Percentiles rank a stretch among this genome's conserved stretches.
Conservation (phyloP, 371 early-diverging fungal species). For the Sporodiniella umbellata region DNA sequence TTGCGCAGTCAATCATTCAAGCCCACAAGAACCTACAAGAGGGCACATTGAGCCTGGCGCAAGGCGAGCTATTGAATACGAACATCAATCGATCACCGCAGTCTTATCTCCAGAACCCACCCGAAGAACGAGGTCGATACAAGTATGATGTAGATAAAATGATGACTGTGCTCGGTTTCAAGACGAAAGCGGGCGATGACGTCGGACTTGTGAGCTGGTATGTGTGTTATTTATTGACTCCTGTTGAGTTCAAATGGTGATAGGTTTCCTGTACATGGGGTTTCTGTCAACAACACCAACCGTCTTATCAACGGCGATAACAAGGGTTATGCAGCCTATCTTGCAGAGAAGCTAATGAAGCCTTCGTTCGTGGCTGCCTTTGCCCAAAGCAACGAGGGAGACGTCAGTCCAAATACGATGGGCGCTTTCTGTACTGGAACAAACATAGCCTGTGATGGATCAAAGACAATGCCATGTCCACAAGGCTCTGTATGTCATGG, state of each 20-base stretch:
- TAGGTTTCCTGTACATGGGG: constrained; percentile 68
- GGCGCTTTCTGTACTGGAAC: constrained; percentile 60
- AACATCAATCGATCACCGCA: constrained; percentile 56
- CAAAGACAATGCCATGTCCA: constrained; percentile 29
- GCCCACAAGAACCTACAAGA: constrained; percentile 51
- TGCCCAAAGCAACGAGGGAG: constrained; percentile 63
- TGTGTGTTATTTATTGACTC: neutral
- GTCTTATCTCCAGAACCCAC: constrained; percentile 59
- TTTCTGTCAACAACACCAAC: constrained; percentile 57
- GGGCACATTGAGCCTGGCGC: constrained; percentile 25
- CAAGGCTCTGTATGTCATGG: constrained; percentile 36
- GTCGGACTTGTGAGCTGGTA: constrained; percentile 42
- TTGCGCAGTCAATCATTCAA: constrained; percentile 45
- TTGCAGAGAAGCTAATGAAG: constrained; percentile 39
- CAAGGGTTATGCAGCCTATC: constrained; percentile 63
- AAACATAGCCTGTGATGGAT: constrained; percentile 57
- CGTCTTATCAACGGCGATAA: constrained; percentile 60
- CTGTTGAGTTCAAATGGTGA: constrained; percentile 13
- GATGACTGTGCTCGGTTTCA: constrained; percentile 44
- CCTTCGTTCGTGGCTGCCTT: constrained; percentile 57
- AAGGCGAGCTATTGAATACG: constrained; percentile 45
- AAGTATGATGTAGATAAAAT: constrained; percentile 51
- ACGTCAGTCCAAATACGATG: constrained; percentile 59
- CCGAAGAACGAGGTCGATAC: constrained; percentile 49
- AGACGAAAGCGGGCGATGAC: constrained; percentile 18